phyloP scores from a whole-genome alignment of 106 monocot species.

The Apostasia ramifera region DNA sequence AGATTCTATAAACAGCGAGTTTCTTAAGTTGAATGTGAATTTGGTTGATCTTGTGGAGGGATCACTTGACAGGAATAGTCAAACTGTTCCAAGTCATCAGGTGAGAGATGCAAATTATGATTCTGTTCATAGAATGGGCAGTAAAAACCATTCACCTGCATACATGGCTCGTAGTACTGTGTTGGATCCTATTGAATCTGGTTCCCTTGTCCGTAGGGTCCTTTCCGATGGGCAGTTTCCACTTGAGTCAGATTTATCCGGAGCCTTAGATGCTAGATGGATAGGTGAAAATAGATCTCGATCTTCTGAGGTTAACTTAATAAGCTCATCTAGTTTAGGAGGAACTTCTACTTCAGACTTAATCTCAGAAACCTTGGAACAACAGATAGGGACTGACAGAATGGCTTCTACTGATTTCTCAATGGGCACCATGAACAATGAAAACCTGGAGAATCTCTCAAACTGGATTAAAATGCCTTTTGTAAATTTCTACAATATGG shows the following conservation, averaged over 20 bases:
- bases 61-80: slow-evolving; percentile 7
- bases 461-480: slow-evolving; percentile 46
- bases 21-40: slow-evolving; percentile 3
- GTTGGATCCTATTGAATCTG: slow-evolving; percentile 29
- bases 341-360: slow-evolving; percentile 3
- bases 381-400: slow-evolving; percentile 7
- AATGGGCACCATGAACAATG: slow-evolving; percentile 6
- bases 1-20: slow-evolving; percentile 20
- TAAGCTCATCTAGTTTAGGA: slow-evolving; percentile 7
- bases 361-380: slow-evolving; percentile 16
- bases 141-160: slow-evolving; percentile 13
- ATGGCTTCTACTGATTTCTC: neutral
- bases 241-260: slow-evolving; percentile 40
- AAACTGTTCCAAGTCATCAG: slow-evolving; percentile 11
- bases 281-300: slow-evolving; percentile 47
- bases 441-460: slow-evolving; percentile 15
- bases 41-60: slow-evolving; percentile 11
- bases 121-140: slow-evolving; percentile 6
- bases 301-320: slow-evolving; percentile 6
- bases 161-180: slow-evolving; percentile 17
- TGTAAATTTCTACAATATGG: slow-evolving; percentile 29
- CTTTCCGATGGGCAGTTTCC: slow-evolving; percentile 67
- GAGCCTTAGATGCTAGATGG: slow-evolving; percentile 75
- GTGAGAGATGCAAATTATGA: slow-evolving; percentile 11
- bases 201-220: slow-evolving; percentile 27